phyloP scores from a whole-genome alignment of 805 yeast genomes.

The Ogataea dorogensis region DNA sequence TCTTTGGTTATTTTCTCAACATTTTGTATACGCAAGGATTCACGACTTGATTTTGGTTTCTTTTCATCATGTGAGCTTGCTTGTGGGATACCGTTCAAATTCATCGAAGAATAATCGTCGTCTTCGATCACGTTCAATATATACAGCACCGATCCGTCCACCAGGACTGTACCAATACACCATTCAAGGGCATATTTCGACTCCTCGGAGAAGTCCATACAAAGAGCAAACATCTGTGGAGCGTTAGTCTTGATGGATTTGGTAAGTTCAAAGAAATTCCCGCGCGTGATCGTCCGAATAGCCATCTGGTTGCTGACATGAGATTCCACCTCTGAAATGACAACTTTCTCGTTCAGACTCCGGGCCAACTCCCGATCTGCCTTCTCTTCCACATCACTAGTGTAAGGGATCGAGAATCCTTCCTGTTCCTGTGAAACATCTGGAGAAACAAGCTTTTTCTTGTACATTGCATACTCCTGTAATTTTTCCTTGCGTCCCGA shows the following conservation, averaged over 20 bases:
- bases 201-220: slow-evolving; percentile 82
- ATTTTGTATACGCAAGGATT: slow-evolving; percentile 40
- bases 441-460: slow-evolving; percentile 59
- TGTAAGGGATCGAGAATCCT: slow-evolving; percentile 52
- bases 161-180: slow-evolving; percentile 80
- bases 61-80: slow-evolving; percentile 13
- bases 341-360: slow-evolving; percentile 49
- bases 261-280: slow-evolving; percentile 53
- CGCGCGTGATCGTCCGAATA: slow-evolving; percentile 69
- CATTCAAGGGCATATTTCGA: slow-evolving; percentile 83
- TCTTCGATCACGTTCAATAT: slow-evolving; percentile 60
- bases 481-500: slow-evolving; percentile 47
- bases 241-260: slow-evolving; percentile 19
- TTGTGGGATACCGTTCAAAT: slow-evolving; percentile 36
- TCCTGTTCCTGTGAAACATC: slow-evolving; percentile 37
- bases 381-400: slow-evolving; percentile 64
- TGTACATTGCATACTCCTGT: slow-evolving; percentile 57
- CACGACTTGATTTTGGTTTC: slow-evolving; percentile 28
- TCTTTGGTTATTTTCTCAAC: slow-evolving; percentile 43
- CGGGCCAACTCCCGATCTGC: slow-evolving; percentile 60
- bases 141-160: slow-evolving; percentile 78
- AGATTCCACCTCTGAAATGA: slow-evolving; percentile 54
- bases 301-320: slow-evolving; percentile 54
- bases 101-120: slow-evolving; percentile 36
- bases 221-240: slow-evolving; percentile 66